Conservation (phyloP, 2,329 filamentous ascomycete species). For the Arachnomyces sp. region DNA sequence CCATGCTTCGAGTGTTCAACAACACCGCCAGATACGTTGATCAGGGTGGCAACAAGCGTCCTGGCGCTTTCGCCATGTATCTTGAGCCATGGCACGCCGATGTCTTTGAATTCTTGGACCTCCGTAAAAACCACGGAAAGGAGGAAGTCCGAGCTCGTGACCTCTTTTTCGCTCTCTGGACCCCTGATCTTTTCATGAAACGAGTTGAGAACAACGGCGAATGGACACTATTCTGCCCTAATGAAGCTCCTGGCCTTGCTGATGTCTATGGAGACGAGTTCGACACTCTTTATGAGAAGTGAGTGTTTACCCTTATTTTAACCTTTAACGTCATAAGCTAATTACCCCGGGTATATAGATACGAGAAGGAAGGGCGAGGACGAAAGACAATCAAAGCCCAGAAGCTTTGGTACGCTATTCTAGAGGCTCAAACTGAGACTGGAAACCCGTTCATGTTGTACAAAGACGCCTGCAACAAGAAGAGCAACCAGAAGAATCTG, state of each 20-base stretch:
- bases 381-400: slow-evolving; percentile 91
- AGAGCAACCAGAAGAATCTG: slow-evolving; percentile 99
- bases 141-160: slow-evolving; percentile 96
- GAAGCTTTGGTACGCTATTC: slow-evolving; percentile 98
- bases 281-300: slow-evolving; percentile 76
- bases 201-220: slow-evolving; percentile 93
- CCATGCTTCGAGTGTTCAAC: slow-evolving; percentile 98
- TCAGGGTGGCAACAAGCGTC: slow-evolving; percentile 98
- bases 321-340: neutral
- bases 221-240: slow-evolving; percentile 98
- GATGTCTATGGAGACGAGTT: slow-evolving; percentile 98
- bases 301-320: slow-evolving; percentile 8
- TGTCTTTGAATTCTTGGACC: slow-evolving; percentile 93
- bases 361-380: slow-evolving; percentile 80
- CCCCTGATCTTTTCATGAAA: slow-evolving; percentile 99
- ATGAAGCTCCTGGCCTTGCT: slow-evolving; percentile 88
- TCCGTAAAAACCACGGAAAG: slow-evolving; percentile 99
- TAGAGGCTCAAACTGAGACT: slow-evolving; percentile 97
- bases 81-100: slow-evolving; percentile 98
- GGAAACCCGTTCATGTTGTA: slow-evolving; percentile 99
- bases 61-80: slow-evolving; percentile 97
- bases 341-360: slow-evolving; percentile 43
- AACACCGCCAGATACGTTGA: slow-evolving; percentile 98
- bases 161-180: slow-evolving; percentile 96
- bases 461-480: slow-evolving; percentile 96